A percentile compares a stretch with the other conserved stretches of the same genome.
These are phyloP conservation scores for Zasmidium citrigriseum DNA, from an alignment of 2,329 filamentous ascomycete genomes.

Conservation along the genomic window DNA sequence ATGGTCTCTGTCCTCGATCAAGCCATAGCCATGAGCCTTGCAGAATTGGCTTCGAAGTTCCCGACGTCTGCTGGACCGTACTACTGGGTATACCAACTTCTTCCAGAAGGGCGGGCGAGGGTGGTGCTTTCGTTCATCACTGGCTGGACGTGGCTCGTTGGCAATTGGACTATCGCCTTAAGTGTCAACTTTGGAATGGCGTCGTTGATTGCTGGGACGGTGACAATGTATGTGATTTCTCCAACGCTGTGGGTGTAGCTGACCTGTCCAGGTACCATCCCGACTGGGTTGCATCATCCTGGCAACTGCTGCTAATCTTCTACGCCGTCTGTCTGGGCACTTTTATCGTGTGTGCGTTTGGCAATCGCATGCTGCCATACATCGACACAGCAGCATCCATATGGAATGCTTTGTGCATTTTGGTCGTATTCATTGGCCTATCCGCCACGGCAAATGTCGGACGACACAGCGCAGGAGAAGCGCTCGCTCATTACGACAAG, in stretches of 20 bases:
- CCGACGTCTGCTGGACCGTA: conserved; percentile 75
- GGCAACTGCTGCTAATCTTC: conserved; percentile 72
- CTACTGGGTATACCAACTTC: conserved; percentile 56
- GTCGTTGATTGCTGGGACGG: conserved; percentile 39
- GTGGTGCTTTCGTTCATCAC: conserved; percentile 47
- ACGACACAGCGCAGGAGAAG: conserved; percentile 52
- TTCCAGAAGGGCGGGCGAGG: neutral
- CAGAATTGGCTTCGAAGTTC: conserved; percentile 72
- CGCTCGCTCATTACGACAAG: conserved; percentile 59
- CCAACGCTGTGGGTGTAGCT: no score
- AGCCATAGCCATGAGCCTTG: conserved; percentile 68
- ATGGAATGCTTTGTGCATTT: conserved; percentile 57
- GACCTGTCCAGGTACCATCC: conserved; percentile 45
- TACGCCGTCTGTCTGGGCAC: conserved; percentile 66
- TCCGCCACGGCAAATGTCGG: conserved; percentile 57
- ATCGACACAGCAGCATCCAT: conserved; percentile 60
- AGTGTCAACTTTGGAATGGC: neutral
- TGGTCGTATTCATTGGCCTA: conserved; percentile 57
- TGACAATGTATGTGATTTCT: conserved; percentile 40
- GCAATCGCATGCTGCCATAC: conserved; percentile 66
- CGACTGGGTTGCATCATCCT: conserved; percentile 54
- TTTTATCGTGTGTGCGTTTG: conserved; percentile 65
- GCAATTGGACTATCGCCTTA: conserved; percentile 76
- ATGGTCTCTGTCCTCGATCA: conserved; percentile 66
- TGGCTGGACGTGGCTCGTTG: conserved; percentile 65